These are phyloP conservation scores for Fraxinus sp. DNA, from an alignment of 305 asterid genomes.

Conservation along the genomic window DNA sequence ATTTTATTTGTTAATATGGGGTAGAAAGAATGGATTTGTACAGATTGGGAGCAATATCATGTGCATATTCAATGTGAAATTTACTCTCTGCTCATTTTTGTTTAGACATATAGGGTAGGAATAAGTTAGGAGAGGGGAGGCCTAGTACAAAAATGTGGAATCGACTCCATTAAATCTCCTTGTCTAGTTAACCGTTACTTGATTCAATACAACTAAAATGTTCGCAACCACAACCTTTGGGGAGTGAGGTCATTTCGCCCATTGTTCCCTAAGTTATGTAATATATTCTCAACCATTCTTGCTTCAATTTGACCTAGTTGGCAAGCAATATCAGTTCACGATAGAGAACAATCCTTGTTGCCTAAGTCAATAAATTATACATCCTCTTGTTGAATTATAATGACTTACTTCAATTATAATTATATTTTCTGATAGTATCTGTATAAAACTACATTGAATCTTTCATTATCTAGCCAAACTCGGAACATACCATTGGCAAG, in stretches of 20 bases:
- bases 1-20: background rate
- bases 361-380: background rate
- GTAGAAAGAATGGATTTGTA: background rate
- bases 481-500: background rate
- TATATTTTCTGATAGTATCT: too few relatives aligned
- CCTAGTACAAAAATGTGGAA: background rate
- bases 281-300: too few relatives aligned
- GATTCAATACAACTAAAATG: background rate
- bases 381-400: background rate
- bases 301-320: background rate
- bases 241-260: background rate
- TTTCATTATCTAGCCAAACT: background rate
- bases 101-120: background rate
- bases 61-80: conserved; percentile 28
- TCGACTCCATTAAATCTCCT: background rate
- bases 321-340: background rate
- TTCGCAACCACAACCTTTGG: background rate
- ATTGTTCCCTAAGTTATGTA: background rate
- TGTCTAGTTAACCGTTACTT: background rate
- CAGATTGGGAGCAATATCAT: conserved; percentile 27
- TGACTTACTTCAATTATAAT: background rate
- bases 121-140: background rate
- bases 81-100: conserved; percentile 17
- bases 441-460: background rate
- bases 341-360: background rate